phyloP scores from a whole-genome alignment of 306 rosid species.

The Sindora glabra region DNA sequence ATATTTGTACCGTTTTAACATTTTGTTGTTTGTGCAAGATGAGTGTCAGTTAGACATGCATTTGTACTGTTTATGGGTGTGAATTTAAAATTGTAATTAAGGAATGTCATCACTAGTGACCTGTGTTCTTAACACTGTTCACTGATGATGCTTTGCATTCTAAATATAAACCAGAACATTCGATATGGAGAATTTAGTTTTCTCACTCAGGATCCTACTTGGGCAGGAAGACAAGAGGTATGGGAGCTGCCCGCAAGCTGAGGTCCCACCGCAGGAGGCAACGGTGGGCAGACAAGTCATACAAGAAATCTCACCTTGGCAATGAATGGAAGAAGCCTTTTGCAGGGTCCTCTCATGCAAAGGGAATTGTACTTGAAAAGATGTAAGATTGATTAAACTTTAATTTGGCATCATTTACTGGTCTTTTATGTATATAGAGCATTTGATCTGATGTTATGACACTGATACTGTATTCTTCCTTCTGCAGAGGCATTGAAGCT shows the following conservation, averaged over 20 bases:
- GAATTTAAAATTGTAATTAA: no score
- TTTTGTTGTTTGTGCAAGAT: no score
- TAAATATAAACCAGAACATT: background rate
- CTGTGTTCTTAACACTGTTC: background rate
- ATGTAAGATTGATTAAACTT: conserved; percentile 31
- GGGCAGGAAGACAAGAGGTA: conserved; percentile 65
- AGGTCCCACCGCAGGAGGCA: conserved; percentile 67
- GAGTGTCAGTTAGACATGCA: no score
- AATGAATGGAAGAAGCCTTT: conserved; percentile 89
- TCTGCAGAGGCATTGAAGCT: conserved; percentile 72
- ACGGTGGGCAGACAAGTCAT: conserved; percentile 73
- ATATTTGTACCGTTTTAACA: no score
- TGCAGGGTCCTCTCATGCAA: conserved; percentile 83
- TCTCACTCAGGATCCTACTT: background rate
- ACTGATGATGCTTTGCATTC: background rate
- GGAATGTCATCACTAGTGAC: no score
- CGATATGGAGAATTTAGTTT: background rate
- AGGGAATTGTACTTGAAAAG: conserved; percentile 82
- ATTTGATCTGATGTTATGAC: background rate
- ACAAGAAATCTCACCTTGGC: conserved; percentile 78
- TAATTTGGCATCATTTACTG: background rate
- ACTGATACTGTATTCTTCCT: background rate
- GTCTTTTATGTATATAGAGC: background rate
- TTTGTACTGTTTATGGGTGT: no score
- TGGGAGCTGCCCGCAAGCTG: conserved; percentile 87